Conservation (phyloP, 805 yeast species). For the Jamesozyma lodderae region DNA sequence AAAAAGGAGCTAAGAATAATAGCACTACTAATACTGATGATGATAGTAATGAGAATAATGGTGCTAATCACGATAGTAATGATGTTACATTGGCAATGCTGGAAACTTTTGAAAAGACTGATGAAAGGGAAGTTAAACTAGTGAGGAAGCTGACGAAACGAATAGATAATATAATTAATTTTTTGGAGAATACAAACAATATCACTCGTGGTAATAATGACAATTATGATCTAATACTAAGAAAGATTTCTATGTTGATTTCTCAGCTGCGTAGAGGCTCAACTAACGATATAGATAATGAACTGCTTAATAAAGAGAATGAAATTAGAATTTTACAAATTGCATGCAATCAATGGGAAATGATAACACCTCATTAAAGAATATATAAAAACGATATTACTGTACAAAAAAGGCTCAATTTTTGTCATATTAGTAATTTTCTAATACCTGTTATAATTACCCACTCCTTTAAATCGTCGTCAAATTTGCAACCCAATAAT, state of each 20-base stretch:
- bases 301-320: constrained; percentile 18
- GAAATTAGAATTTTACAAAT: constrained; percentile 19
- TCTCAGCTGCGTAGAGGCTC: constrained; percentile 14
- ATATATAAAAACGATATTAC: not conserved
- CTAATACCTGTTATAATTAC: constrained; percentile 70
- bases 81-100: not conserved
- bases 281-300: constrained; percentile 22
- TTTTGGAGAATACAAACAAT: constrained; percentile 7
- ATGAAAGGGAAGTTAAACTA: constrained; percentile 1
- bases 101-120: not conserved
- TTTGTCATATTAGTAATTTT: constrained; percentile 49
- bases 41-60: not conserved
- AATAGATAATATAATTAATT: constrained; percentile 15
- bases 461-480: constrained; percentile 52
- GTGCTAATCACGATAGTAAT: not conserved
- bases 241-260: constrained; percentile 17
- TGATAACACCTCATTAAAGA: constrained; percentile 4
- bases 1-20: not conserved
- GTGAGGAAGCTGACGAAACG: constrained; percentile 8
- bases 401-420: not conserved
- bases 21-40: not conserved
- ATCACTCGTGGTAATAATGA: not conserved
- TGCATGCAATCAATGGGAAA: constrained; percentile 26
- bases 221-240: constrained; percentile 12
- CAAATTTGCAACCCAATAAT: constrained; percentile 63